Evolutionary conservation across 2,329 filamentous ascomycete species (phyloP).

Genomic region (Colletotrichum somersetense): DNA sequence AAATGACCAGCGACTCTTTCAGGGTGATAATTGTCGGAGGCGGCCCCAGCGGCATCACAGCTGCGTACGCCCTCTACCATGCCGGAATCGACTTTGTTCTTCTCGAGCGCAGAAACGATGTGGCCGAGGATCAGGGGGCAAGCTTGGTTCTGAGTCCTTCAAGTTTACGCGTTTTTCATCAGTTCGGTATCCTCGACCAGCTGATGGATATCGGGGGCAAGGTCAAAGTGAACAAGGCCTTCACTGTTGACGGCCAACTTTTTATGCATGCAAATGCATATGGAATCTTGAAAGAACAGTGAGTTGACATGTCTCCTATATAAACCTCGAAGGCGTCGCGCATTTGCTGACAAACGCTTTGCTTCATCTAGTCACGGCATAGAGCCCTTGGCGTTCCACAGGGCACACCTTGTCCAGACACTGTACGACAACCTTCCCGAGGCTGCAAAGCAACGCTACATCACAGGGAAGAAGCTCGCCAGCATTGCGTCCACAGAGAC

Average conservation of each 20-base stretch:
- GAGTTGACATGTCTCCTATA: background rate
- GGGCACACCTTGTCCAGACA: conserved; percentile 50
- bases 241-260: conserved; percentile 21
- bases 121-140: conserved; percentile 48
- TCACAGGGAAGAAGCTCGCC: conserved; percentile 46
- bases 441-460: conserved; percentile 46
- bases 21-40: conserved; percentile 50
- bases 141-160: conserved; percentile 47
- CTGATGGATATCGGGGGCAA: conserved; percentile 23
- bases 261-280: conserved; percentile 21
- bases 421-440: conserved; percentile 50
- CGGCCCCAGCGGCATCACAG: conserved; percentile 48
- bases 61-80: conserved; percentile 47
- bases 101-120: conserved; percentile 47
- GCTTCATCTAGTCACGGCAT: conserved; percentile 46
- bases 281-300: conserved; percentile 3
- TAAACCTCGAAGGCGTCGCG: background rate
- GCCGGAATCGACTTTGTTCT: conserved; percentile 53
- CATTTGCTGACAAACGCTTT: background rate
- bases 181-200: conserved; percentile 47
- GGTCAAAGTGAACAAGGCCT: conserved; percentile 10
- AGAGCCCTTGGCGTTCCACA: conserved; percentile 49
- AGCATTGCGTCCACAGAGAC: conserved; percentile 43
- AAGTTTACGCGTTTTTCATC: conserved; percentile 48
- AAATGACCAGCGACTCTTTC: conserved; percentile 47